phyloP scores from a whole-genome alignment of 306 rosid species.

The Ormosia emarginata region DNA sequence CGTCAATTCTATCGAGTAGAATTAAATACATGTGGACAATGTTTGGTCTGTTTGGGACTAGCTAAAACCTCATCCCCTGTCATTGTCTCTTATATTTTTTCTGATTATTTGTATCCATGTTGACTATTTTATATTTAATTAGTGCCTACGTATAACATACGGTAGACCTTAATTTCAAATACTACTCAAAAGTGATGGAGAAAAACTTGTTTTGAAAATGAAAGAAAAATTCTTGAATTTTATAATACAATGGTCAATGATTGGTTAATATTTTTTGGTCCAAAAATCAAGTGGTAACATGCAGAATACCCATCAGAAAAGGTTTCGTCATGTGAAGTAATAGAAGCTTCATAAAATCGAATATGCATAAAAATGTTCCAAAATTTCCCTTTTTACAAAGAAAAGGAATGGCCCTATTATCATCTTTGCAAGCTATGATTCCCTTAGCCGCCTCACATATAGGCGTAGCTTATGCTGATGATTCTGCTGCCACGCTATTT shows the following conservation, averaged over 20 bases:
- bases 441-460: not conserved
- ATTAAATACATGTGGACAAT: conserved; percentile 2
- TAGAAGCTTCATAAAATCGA: conserved; percentile 13
- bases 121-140: not conserved
- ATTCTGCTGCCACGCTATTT: not conserved
- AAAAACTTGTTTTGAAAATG: not conserved
- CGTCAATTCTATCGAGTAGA: not conserved
- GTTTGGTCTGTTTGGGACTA: not conserved
- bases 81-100: not conserved
- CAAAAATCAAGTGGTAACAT: conserved; percentile 28
- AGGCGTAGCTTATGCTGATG: not conserved
- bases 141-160: not conserved
- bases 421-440: not conserved
- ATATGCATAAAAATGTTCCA: not conserved
- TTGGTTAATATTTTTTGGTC: not conserved
- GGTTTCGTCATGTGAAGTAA: conserved; percentile 27
- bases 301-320: not conserved
- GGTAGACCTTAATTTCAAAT: not conserved
- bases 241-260: conserved; percentile 7
- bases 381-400: not conserved
- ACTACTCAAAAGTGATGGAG: not conserved
- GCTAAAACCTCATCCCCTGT: not conserved
- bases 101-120: not conserved
- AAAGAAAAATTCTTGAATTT: not conserved
- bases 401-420: not conserved